Base-by-base conservation (phyloP, 305 asterid genomes). In the Fraxinus platypoda region DNA sequence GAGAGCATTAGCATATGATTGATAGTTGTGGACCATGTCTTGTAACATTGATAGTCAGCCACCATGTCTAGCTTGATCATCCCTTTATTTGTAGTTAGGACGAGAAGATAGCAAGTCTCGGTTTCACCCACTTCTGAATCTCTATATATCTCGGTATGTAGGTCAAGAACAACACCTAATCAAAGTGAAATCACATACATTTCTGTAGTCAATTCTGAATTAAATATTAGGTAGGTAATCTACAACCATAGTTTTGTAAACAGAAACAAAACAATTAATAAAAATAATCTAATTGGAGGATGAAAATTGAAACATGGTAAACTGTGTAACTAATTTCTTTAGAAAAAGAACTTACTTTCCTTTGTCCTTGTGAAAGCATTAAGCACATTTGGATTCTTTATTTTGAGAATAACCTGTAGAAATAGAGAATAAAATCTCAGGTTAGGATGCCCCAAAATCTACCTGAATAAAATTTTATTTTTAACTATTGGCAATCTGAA, bases 1-100 rank as follows among this genome's bases (percentile, higher is more conserved):
- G 94, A 92, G 66, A 93, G 95, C 88, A 85, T 87, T 64, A 95
- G 81, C 98, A 95, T 91, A 83, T 92, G 98, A 87, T 91, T 90
- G 81, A 95, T 89, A 64, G 97, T 89, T 90, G 88, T 88, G 15
- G 97, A 93, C 98, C 98, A 95, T 66, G 90, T 91, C 81, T 80
- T 88, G 87, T 92, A 91, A 34, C 79, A 84, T 81, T 91, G 86
- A 38, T 93, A 84, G 75, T 95, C 93, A 66, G 89, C 89, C 92
- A 85, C 82, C 97, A 95, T 88, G 88, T 92, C 97, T 73, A 95
- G 90, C 89, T 93, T 93, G 86, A 88, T 84, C 76, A 84, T 81
- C 80, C 96, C 98, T 79, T 85, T 90, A 81, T 90, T 88, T 35
- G 98, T 95, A 30, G 90, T 89, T 62, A 95, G 88, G 13, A 90